Base-by-base conservation (phyloP, 164 flowering plant species). In the Annona cherimola region DNA sequence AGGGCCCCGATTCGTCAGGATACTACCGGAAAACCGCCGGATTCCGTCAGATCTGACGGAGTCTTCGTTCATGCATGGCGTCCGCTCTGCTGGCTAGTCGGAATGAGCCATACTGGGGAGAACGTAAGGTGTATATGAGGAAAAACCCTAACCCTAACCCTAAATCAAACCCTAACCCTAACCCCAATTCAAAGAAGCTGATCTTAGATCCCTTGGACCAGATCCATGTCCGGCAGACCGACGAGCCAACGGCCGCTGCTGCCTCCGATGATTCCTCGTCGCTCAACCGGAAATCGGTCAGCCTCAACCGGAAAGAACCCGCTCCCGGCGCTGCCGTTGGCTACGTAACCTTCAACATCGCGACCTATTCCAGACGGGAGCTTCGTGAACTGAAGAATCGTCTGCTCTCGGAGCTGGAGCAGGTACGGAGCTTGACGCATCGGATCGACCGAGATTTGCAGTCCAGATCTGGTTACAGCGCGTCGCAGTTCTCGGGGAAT, bases 361-460 rank as follows among this genome's bases (percentile, higher is more conserved):
- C 79, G 0, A 45, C 82, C 16, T 83, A 66, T 60, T 74, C 93
- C 40, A 81, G 69, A 71, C 77, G 72, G 5, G 87, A 89, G 79
- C 75, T 86, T 45, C 70, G 66, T n/a, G 88, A 86, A 67, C 87
- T 91, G 1, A 85, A 83, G 79, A 78, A 69, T 7, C 86, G 86
- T 2, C 70, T 91, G 16, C 55, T 71, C 0, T 63, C 70, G 4
- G 97, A 91, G 84, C 85, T 91, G 0, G 84, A 88, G 2, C 86
- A 83, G 80, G 80, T 91, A 66, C 84, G 93, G 12, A 71, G 54
- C 35, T 65, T 92, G 50, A 74, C 60, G 26, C 77, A 74, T 18
- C 86, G 87, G 46, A 84, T 94, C 73, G 90, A 89, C 6, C 75
- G 88, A 1, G 85, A 81, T 19, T 55, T 78, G 18, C 77, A 63